A percentile compares a stretch with the other conserved stretches of the same genome.
Conservation (phyloP, 2,329 filamentous ascomycete genomes). For the Fonsecaea monophora region DNA sequence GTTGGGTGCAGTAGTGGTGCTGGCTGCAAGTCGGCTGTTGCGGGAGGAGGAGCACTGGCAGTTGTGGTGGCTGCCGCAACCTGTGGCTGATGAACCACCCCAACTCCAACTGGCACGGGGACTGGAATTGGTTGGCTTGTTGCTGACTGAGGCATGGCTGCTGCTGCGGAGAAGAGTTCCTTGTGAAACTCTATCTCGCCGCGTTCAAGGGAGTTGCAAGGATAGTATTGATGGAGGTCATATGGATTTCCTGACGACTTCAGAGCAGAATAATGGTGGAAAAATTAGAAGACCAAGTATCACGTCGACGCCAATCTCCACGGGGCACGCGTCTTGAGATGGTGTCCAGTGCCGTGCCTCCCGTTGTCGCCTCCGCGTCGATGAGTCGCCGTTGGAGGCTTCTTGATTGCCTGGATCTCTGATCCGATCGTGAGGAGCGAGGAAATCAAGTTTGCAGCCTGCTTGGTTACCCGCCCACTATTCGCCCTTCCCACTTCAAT, state of each 20-base stretch:
- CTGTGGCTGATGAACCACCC: slow-evolving; percentile 24
- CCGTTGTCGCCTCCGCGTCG: slow-evolving; percentile 13
- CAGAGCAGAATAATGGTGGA: not conserved
- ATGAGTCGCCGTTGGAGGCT: slow-evolving; percentile 4
- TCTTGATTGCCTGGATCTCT: slow-evolving; percentile 18
- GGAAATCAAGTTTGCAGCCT: slow-evolving; percentile 19
- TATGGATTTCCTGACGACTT: slow-evolving; percentile 1
- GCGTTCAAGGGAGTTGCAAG: not conserved
- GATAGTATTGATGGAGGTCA: not conserved
- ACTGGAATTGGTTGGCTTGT: slow-evolving; percentile 21
- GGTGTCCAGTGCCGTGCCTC: not conserved
- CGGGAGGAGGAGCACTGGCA: slow-evolving; percentile 8
- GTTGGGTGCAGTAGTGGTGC: slow-evolving; percentile 9
- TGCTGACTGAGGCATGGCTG: slow-evolving; percentile 15
- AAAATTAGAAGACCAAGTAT: not conserved
- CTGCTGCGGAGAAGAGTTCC: slow-evolving; percentile 18
- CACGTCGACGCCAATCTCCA: slow-evolving; percentile 6
- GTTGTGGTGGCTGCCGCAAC: slow-evolving; percentile 12
- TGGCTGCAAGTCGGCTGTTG: slow-evolving; percentile 22
- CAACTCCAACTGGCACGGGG: not conserved
- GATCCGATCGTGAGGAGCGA: slow-evolving; percentile 3
- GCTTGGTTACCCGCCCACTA: slow-evolving; percentile 10
- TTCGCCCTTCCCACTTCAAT: slow-evolving; percentile 21
- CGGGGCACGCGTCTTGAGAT: slow-evolving; percentile 8
- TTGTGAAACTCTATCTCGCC: slow-evolving; percentile 18